Conservation (phyloP, 2,329 filamentous ascomycete genomes). For the Ophioceras dolichostomum region DNA sequence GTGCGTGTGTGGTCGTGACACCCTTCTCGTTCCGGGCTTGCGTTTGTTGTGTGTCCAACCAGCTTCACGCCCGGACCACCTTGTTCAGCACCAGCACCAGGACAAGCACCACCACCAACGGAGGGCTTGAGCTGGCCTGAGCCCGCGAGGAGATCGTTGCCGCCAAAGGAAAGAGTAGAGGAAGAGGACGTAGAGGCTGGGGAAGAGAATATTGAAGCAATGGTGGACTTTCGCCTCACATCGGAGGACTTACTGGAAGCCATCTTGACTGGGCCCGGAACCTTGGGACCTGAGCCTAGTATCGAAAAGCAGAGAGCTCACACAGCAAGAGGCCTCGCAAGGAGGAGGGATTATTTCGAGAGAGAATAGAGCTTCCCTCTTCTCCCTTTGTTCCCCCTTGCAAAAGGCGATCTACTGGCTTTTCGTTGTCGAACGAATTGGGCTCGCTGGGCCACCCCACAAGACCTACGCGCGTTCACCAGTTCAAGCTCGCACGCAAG, state of each 20-base stretch:
- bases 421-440: too few species aligned
- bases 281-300: neutral
- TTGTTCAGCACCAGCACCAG: neutral
- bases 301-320: too few species aligned
- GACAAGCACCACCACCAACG: neutral
- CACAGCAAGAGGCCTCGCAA: too few species aligned
- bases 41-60: too few species aligned
- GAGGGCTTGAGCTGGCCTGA: neutral
- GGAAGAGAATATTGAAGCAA: constrained; percentile 3
- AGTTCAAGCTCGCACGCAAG: too few species aligned
- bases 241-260: constrained; percentile 8
- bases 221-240: constrained; percentile 5
- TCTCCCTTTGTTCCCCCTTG: neutral
- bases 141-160: constrained; percentile 8
- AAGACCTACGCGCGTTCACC: too few species aligned
- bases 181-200: neutral
- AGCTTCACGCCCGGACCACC: too few species aligned
- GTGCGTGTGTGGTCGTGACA: too few species aligned
- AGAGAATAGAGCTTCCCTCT: neutral
- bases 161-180: neutral
- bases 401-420: neutral
- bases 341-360: neutral
- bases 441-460: too few species aligned
- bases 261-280: constrained; percentile 4
- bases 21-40: too few species aligned